Percentiles rank a stretch among this genome's conserved stretches.
These are phyloP conservation scores for Gossypium turneri DNA, from an alignment of 345 rosid genomes.

Conservation along the genomic window DNA sequence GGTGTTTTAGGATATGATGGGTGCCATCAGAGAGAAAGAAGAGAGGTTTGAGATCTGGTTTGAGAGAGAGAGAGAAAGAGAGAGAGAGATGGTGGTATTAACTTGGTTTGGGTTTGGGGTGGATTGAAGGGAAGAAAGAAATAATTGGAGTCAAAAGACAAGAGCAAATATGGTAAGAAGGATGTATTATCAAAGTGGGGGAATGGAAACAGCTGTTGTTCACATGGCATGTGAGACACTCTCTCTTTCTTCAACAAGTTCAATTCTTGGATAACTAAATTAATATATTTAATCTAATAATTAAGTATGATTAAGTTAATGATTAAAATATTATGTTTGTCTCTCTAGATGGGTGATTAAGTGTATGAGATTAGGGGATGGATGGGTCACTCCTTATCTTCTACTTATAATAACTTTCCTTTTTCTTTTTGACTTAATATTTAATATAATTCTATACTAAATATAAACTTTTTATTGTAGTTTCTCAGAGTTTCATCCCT, in stretches of 20 bases:
- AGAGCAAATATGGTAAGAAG: conserved; percentile 36
- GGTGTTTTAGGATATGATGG: conserved; percentile 34
- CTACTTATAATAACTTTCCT: too few species aligned
- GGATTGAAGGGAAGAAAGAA: conserved; percentile 4
- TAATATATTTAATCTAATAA: too few species aligned
- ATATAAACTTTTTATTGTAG: too few species aligned
- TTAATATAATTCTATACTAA: too few species aligned
- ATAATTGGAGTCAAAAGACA: conserved; percentile 36
- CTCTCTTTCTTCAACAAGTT: neutral
- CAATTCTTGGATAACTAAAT: too few species aligned
- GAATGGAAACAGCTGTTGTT: conserved; percentile 81
- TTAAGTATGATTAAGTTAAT: too few species aligned
- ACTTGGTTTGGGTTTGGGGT: neutral
- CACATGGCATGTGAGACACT: conserved; percentile 82
- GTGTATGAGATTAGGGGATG: too few species aligned
- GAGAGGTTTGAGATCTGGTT: conserved; percentile 20
- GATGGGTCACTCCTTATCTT: too few species aligned
- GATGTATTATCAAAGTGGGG: conserved; percentile 52
- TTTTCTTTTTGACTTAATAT: too few species aligned
- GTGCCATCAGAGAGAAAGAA: conserved; percentile 39
- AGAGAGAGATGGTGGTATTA: neutral
- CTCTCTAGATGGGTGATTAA: too few species aligned
- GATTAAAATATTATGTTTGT: too few species aligned
- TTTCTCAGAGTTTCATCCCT: too few species aligned
- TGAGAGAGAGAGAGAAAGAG: conserved; percentile 14